Percentiles rank a stretch among this genome's conserved stretches.
phyloP scores from a whole-genome alignment of 2,329 filamentous ascomycete genomes.

The Ceratocystis ficicola region DNA sequence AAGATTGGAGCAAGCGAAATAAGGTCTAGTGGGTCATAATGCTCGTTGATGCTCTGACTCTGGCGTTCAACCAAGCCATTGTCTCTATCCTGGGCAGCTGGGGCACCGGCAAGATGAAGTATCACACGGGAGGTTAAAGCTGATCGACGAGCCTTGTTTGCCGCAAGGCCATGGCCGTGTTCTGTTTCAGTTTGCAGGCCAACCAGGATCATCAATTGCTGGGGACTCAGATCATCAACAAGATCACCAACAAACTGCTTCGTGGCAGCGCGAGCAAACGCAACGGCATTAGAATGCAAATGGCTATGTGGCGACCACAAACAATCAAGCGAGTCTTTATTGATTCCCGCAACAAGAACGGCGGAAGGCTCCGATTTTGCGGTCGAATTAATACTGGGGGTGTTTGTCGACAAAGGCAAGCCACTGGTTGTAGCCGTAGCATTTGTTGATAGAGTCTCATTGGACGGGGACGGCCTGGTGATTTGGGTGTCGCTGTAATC shows the following conservation, averaged over 20 bases:
- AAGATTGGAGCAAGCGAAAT: constrained; percentile 17
- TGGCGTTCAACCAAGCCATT: not conserved
- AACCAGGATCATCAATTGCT: constrained; percentile 21
- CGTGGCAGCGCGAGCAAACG: constrained; percentile 16
- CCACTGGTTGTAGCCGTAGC: not conserved
- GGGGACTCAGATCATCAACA: constrained; percentile 16
- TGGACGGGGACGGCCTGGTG: not conserved
- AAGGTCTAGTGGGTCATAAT: constrained; percentile 17
- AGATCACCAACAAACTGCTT: constrained; percentile 20
- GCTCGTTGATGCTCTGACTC: not conserved
- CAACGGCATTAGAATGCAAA: constrained; percentile 15
- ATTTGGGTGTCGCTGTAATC: not conserved
- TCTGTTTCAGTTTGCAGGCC: constrained; percentile 10
- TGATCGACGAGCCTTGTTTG: not conserved
- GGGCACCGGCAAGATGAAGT: not conserved
- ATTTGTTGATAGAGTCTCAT: not conserved
- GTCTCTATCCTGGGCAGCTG: not conserved
- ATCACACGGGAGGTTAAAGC: not conserved
- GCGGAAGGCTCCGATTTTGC: not conserved
- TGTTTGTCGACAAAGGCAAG: not conserved
- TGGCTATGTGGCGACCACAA: constrained; percentile 22
- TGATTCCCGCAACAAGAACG: constrained; percentile 16
- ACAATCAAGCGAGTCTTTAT: constrained; percentile 23
- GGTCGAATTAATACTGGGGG: not conserved
- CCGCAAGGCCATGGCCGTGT: not conserved